Evolutionary conservation across 2,329 filamentous ascomycete species (phyloP).

Genomic region (Verticillium nonalfalfae): DNA sequence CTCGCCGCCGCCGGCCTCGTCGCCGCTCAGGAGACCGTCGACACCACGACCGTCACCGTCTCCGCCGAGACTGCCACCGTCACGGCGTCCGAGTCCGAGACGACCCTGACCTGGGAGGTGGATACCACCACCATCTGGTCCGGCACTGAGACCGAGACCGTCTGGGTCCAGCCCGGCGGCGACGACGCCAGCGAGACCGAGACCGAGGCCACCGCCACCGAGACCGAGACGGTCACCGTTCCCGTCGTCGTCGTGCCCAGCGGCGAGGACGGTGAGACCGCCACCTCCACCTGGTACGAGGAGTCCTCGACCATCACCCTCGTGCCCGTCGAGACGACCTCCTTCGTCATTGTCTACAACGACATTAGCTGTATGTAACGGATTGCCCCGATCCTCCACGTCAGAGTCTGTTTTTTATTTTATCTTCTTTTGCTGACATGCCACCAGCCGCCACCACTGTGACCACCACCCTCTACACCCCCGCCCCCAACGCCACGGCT

Average conservation of each 20-base stretch:
- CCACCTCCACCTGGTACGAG: not conserved
- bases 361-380: not conserved
- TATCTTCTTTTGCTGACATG: not conserved
- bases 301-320: slow-evolving; percentile 3
- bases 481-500: slow-evolving; percentile 18
- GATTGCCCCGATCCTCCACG: no score
- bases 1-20: slow-evolving; percentile 9
- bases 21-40: slow-evolving; percentile 13
- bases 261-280: not conserved
- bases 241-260: not conserved
- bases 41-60: slow-evolving; percentile 10
- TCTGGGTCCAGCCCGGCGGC: not conserved
- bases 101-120: slow-evolving; percentile 7
- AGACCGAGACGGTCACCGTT: not conserved
- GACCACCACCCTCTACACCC: slow-evolving; percentile 8
- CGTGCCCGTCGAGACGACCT: slow-evolving; percentile 5
- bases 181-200: not conserved
- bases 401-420: no score
- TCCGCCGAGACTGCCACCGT: slow-evolving; percentile 1
- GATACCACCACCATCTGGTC: not conserved
- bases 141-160: slow-evolving; percentile 1
- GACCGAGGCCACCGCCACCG: slow-evolving; percentile 5
- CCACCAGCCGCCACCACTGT: slow-evolving; percentile 5
- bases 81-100: slow-evolving; percentile 2
- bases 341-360: slow-evolving; percentile 1